phyloP scores from a whole-genome alignment of 2,329 filamentous ascomycete genomes.

The Cylindrodendrum hubeiense region DNA sequence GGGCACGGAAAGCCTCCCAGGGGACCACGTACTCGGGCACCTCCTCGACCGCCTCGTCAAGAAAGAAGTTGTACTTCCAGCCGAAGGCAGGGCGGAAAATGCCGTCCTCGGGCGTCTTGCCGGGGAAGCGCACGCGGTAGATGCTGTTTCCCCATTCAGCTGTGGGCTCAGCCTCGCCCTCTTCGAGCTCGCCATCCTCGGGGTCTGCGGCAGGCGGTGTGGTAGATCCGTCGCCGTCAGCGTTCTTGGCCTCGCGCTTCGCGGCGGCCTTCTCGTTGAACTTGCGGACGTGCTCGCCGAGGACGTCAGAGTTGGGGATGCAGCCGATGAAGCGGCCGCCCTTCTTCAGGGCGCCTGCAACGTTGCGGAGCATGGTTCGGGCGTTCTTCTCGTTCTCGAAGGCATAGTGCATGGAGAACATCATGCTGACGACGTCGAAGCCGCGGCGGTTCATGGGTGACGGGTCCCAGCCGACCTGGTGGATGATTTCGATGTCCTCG shows the following conservation, averaged over 20 bases:
- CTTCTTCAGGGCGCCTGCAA: conserved; percentile 90
- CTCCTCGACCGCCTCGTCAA: conserved; percentile 95
- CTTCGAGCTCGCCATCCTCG: conserved; percentile 65
- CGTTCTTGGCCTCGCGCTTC: conserved; percentile 49
- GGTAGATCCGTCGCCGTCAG: conserved; percentile 34
- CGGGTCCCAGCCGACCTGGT: conserved; percentile 87
- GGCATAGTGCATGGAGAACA: conserved; percentile 99
- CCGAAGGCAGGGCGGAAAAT: conserved; percentile 95
- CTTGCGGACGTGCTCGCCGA: conserved; percentile 81
- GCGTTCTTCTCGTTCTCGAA: conserved; percentile 94
- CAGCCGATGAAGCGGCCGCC: conserved; percentile 94
- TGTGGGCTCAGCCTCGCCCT: conserved; percentile 71
- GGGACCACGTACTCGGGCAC: conserved; percentile 98
- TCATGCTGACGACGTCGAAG: conserved; percentile 97
- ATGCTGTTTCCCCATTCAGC: conserved; percentile 94
- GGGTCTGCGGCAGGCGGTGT: conserved; percentile 45
- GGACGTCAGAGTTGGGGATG: conserved; percentile 96
- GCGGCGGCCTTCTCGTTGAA: conserved; percentile 71
- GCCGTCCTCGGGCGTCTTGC: conserved; percentile 84
- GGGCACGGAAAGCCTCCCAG: conserved; percentile 95
- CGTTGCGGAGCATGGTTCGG: conserved; percentile 91
- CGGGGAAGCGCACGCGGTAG: conserved; percentile 90
- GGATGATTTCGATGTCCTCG: conserved; percentile 83
- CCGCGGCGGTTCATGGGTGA: conserved; percentile 81
- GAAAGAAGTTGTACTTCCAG: conserved; percentile 98